Evolutionary conservation across 129 eudicot species (phyloP).

Genomic region (Calendula officinalis): DNA sequence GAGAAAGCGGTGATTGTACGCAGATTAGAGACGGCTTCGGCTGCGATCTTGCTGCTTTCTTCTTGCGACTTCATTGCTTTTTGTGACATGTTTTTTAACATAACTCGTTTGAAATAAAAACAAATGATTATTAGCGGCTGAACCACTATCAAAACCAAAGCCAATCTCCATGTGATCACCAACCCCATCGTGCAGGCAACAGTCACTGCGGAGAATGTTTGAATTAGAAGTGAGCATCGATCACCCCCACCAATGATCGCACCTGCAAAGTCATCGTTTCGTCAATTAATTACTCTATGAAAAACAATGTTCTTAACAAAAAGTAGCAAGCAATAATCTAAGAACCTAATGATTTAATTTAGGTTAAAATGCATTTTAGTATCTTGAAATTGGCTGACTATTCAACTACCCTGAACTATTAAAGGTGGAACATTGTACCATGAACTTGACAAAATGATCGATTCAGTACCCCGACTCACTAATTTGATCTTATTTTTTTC

Average conservation of each 20-base stretch:
- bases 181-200: constrained; percentile 79
- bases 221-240: constrained; percentile 56
- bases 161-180: constrained; percentile 73
- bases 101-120: constrained; percentile 47
- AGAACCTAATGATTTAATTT: too few relatives aligned
- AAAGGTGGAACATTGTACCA: too few relatives aligned
- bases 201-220: constrained; percentile 58
- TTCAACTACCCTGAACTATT: too few relatives aligned
- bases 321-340: background rate
- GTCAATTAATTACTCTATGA: background rate
- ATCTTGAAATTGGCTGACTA: too few relatives aligned
- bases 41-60: constrained; percentile 78
- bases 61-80: constrained; percentile 73
- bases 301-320: background rate
- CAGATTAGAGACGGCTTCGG: constrained; percentile 84
- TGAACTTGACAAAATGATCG: too few relatives aligned
- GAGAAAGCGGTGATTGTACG: constrained; percentile 72
- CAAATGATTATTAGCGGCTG: constrained; percentile 66
- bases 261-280: constrained; percentile 42
- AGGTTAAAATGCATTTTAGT: too few relatives aligned
- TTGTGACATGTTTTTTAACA: constrained; percentile 62
- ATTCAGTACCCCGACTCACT: too few relatives aligned
- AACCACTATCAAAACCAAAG: constrained; percentile 69
- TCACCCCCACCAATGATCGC: constrained; percentile 77
- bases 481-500: too few relatives aligned